Evolutionary conservation across 768 basidiomycete species (phyloP), one percentile per base, ranked within the genome.

Genomic region (Psilocybe sp.): DNA sequence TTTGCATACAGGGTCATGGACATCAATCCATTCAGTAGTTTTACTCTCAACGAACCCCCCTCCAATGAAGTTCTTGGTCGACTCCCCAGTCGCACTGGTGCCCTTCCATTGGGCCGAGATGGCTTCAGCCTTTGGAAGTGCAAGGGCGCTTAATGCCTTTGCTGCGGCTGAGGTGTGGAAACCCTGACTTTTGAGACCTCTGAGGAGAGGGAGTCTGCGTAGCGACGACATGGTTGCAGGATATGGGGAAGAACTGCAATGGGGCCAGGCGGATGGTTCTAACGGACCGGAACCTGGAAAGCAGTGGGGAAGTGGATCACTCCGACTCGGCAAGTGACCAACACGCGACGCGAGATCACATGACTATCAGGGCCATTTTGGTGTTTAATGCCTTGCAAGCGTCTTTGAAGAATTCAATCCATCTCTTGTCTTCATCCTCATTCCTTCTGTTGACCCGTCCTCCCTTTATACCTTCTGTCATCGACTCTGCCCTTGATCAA

Each of bases 61-160:
- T 11, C 82, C 88, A 51, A 98, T 89, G 68, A 87, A 93, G 67
- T 93, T 94, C 79, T 89, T 94, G 49, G 94, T 94, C 53, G 77
- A 84, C 23, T 81, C 87, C n/a, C 95, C 95, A 11, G 82, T 79
- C 18, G 87, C 85, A 50, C 78, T 88, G 2, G 95, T 95, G 37
- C 95, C 95, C 55, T 85, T 84, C 92, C 92, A 98, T 28, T 83
- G 76, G 12, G 77, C 66, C 14, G 87, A 87, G 15, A 93, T 71
- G 48, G 77, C 76, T 56, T 89, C 82, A 1, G 89, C 90, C 54
- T 79, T 81, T 19, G 79, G 64, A 15, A 78, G 75, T 16, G 84
- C 85, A 10, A 74, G 54, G 12, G 80, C 69, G 54, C 73, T 80
- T 47, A 92, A 68, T 2, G 79, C 74, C 19, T 64, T 68, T 32